Evolutionary conservation across 805 yeast species (phyloP).

Genomic region (Novakomyces olei): DNA sequence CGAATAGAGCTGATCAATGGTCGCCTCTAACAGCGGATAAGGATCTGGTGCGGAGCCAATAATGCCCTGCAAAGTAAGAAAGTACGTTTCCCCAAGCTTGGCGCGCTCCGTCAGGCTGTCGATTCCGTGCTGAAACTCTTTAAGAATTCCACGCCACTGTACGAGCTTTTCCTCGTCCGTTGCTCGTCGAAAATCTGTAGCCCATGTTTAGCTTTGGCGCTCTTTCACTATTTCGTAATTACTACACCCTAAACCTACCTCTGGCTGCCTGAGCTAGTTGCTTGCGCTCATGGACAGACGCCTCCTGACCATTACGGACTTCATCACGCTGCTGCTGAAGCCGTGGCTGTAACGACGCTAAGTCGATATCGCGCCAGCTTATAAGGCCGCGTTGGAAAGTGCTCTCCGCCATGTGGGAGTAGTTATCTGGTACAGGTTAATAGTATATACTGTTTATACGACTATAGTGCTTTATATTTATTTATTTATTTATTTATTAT

Average conservation of each 20-base stretch:
- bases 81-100: constrained; percentile 47
- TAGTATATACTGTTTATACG: too few species aligned
- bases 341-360: constrained; percentile 45
- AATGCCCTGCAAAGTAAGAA: constrained; percentile 51
- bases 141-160: constrained; percentile 44
- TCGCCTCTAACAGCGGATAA: constrained; percentile 48
- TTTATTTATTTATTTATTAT: not conserved
- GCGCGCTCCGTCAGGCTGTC: constrained; percentile 61
- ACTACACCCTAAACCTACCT: constrained; percentile 4
- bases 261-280: constrained; percentile 69
- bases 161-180: constrained; percentile 42
- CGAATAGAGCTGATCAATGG: constrained; percentile 39
- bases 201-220: not conserved
- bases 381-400: constrained; percentile 12
- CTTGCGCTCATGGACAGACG: constrained; percentile 48
- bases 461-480: too few species aligned
- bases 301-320: constrained; percentile 46
- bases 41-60: constrained; percentile 91
- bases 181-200: constrained; percentile 41
- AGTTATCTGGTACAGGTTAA: not conserved
- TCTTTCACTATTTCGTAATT: not conserved
- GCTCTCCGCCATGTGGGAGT: not conserved
- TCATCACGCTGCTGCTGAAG: constrained; percentile 56
- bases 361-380: constrained; percentile 27
- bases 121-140: constrained; percentile 68